Base-by-base conservation (phyloP, 805 yeast genomes). In the Cyberlindnera samutprakarnensis region DNA sequence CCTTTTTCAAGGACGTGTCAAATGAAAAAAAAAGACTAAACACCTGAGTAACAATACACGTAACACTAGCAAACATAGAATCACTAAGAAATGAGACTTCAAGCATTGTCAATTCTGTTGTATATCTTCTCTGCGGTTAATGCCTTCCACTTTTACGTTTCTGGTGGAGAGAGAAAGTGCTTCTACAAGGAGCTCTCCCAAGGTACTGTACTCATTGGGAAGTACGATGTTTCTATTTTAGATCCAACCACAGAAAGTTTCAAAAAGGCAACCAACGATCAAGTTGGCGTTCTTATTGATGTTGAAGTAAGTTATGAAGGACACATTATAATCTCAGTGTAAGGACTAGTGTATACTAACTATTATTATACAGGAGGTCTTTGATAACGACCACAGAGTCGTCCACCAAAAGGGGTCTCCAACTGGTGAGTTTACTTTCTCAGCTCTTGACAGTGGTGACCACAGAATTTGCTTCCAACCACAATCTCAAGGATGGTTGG, bases 321-420 rank as follows among this genome's bases (percentile, higher is more conserved):
- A n/a, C n/a, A n/a, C n/a, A n/a, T n/a, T n/a, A n/a, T n/a, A n/a
- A n/a, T n/a, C n/a, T n/a, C n/a, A n/a, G n/a, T n/a, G n/a, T 15
- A 6, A 15, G 12, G 8, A n/a, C 10, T 9, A 24, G 16, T 14
- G 17, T 15, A 7, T 29, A 37, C 38, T 39, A 32, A 37, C 38
- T 7, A 7, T 16, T 52, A 43, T 6, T 49, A 50, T 29, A 25
- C 39, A 44, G 50, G 84, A 77, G 51, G 78, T 84, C 7, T 81
- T 81, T 44, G 88, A 81, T 56, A 78, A 78, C 55, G 73, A 81
- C 57, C 84, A 81, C 52, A 62, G 80, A 46, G 88, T 81, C 34
- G 82, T 76, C 18, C 72, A 73, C 38, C 88, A 79, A 51, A 78
- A 72, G 55, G 73, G 78, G 23, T 54, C 71, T 7, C 72, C 85